phyloP scores from a whole-genome alignment of 2,329 filamentous ascomycete species.

The Aureobasidium mangrovei region DNA sequence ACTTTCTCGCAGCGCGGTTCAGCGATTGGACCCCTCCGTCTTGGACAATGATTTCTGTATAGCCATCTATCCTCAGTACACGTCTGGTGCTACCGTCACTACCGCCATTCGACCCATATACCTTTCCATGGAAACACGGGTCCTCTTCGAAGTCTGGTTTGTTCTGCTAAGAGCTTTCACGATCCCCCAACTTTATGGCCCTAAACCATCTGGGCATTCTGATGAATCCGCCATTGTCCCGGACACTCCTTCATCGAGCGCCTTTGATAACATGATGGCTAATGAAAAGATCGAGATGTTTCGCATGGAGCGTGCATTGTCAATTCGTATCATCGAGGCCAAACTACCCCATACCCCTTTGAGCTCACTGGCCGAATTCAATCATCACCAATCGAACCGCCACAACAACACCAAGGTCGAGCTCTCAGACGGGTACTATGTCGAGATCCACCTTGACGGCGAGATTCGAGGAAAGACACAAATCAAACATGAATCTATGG shows the following conservation, averaged over 20 bases:
- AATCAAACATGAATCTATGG: slow-evolving; percentile 60
- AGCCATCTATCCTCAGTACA: slow-evolving; percentile 90
- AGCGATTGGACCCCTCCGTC: slow-evolving; percentile 82
- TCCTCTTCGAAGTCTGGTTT: slow-evolving; percentile 97
- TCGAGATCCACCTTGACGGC: slow-evolving; percentile 70
- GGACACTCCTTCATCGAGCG: slow-evolving; percentile 28
- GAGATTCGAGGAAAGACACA: slow-evolving; percentile 70
- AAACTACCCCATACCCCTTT: slow-evolving; percentile 21
- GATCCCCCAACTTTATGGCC: slow-evolving; percentile 79
- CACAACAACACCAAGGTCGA: slow-evolving; percentile 11
- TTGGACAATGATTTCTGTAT: slow-evolving; percentile 90
- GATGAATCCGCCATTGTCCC: slow-evolving; percentile 20
- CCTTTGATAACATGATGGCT: slow-evolving; percentile 20
- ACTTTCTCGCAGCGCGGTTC: slow-evolving; percentile 79
- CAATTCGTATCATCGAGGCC: slow-evolving; percentile 53
- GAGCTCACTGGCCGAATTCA: slow-evolving; percentile 12
- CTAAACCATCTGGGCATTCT: slow-evolving; percentile 29
- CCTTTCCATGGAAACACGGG: slow-evolving; percentile 72
- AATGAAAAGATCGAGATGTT: slow-evolving; percentile 51
- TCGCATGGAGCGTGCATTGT: slow-evolving; percentile 54
- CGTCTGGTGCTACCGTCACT: slow-evolving; percentile 56
- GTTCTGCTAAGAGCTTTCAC: slow-evolving; percentile 85
- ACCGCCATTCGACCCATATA: slow-evolving; percentile 82
- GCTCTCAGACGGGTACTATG: slow-evolving; percentile 58
- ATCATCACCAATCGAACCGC: slow-evolving; percentile 13